phyloP scores from a whole-genome alignment of 306 rosid species.

The Sicyos baderoa region DNA sequence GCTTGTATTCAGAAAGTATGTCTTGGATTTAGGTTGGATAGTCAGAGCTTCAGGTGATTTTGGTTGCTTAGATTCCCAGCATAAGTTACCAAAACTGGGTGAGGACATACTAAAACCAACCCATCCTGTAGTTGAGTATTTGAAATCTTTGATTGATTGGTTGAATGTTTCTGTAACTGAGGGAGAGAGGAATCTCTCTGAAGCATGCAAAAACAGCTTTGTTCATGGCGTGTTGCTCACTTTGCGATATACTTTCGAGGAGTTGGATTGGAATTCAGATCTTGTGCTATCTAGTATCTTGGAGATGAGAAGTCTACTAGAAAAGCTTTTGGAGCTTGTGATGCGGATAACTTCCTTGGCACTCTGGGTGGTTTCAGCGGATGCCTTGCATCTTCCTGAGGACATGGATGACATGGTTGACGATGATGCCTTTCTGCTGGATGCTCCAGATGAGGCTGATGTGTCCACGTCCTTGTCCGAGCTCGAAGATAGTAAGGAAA shows the following conservation, averaged over 20 bases:
- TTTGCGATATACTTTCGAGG: slow-evolving; percentile 90
- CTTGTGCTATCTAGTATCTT: slow-evolving; percentile 35
- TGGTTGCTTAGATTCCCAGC: slow-evolving; percentile 31
- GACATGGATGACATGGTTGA: slow-evolving; percentile 76
- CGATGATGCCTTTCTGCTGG: slow-evolving; percentile 53
- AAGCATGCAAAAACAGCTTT: slow-evolving; percentile 80
- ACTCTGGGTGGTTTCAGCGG: slow-evolving; percentile 93
- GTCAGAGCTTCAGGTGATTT: slow-evolving; percentile 45
- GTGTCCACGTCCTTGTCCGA: slow-evolving; percentile 32
- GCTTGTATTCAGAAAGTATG: slow-evolving; percentile 82
- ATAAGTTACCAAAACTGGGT: slow-evolving; percentile 33
- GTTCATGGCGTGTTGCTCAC: slow-evolving; percentile 88
- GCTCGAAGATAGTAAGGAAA: slow-evolving; percentile 36
- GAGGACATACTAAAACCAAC: slow-evolving; percentile 29
- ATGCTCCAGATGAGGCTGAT: slow-evolving; percentile 43
- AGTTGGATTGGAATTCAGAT: slow-evolving; percentile 72
- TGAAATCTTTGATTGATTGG: slow-evolving; percentile 84
- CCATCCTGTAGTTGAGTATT: slow-evolving; percentile 54
- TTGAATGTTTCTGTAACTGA: slow-evolving; percentile 51
- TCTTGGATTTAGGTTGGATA: slow-evolving; percentile 67
- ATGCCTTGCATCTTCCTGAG: slow-evolving; percentile 90
- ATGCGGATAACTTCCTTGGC: slow-evolving; percentile 85
- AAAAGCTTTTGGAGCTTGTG: slow-evolving; percentile 63
- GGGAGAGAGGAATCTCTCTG: slow-evolving; percentile 82
- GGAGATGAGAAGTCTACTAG: slow-evolving; percentile 57